Conservation (phyloP, 2,329 filamentous ascomycete species). For the Plectosphaerella cucumerina region DNA sequence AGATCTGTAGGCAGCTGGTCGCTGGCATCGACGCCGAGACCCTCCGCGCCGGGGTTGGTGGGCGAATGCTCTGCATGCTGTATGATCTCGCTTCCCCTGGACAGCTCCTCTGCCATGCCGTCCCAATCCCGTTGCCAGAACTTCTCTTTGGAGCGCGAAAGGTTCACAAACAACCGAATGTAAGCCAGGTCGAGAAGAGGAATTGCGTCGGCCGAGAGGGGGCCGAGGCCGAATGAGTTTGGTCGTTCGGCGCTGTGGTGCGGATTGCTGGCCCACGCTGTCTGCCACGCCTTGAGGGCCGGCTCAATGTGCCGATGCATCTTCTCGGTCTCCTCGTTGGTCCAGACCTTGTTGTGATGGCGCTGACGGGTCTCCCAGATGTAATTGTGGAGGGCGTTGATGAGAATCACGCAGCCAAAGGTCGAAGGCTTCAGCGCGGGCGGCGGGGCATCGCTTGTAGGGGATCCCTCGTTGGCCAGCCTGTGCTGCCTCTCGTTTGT, state of each 20-base stretch:
- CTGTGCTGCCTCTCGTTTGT: constrained; percentile 66
- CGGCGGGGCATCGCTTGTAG: not conserved
- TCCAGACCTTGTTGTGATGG: constrained; percentile 86
- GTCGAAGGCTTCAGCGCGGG: constrained; percentile 71
- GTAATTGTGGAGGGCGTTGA: constrained; percentile 94
- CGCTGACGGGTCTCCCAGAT: constrained; percentile 96
- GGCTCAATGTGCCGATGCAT: constrained; percentile 96
- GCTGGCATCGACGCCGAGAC: constrained; percentile 32
- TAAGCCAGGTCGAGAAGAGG: constrained; percentile 89
- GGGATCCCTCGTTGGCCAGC: constrained; percentile 29
- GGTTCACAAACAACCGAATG: constrained; percentile 85
- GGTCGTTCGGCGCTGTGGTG: constrained; percentile 80
- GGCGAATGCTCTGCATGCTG: constrained; percentile 67
- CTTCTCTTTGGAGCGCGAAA: constrained; percentile 87
- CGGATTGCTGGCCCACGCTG: constrained; percentile 84
- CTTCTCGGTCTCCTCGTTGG: constrained; percentile 84
- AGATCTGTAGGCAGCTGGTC: constrained; percentile 42
- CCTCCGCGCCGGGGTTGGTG: too few relatives aligned
- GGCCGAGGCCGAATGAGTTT: constrained; percentile 76
- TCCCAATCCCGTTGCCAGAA: constrained; percentile 95
- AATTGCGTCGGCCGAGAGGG: constrained; percentile 85
- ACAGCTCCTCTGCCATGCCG: constrained; percentile 82
- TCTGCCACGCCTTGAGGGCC: constrained; percentile 89
- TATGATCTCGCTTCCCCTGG: constrained; percentile 69
- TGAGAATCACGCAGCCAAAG: constrained; percentile 86